Conservation (phyloP, 1,139 yeast species). For the Candida smagusa region DNA sequence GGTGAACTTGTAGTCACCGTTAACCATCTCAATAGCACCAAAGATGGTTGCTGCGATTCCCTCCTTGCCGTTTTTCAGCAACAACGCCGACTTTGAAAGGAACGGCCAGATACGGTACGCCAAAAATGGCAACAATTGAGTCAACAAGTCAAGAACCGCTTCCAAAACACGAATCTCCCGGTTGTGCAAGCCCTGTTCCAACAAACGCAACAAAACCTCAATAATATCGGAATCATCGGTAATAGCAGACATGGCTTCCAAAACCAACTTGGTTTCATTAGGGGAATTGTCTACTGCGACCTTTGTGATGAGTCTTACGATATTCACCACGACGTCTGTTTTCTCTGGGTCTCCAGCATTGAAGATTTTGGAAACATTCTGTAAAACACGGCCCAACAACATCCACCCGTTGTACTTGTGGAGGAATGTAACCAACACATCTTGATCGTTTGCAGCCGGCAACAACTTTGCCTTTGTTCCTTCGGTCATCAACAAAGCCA, state of each 20-base stretch:
- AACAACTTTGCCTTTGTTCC: conserved; percentile 72
- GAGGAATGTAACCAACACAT: conserved; percentile 64
- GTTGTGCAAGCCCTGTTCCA: conserved; percentile 65
- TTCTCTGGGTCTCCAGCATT: conserved; percentile 34
- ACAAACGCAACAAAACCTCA: conserved; percentile 60
- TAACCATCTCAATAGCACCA: conserved; percentile 71
- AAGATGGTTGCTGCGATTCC: conserved; percentile 62
- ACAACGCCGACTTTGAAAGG: conserved; percentile 60
- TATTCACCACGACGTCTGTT: conserved; percentile 40
- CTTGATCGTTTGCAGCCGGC: conserved; percentile 40
- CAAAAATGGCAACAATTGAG: conserved; percentile 44
- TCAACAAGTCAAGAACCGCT: conserved; percentile 49
- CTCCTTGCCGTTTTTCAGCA: conserved; percentile 66
- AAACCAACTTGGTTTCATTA: conserved; percentile 39
- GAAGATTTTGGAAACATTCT: conserved; percentile 50
- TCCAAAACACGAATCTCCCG: conserved; percentile 49
- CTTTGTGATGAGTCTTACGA: conserved; percentile 49
- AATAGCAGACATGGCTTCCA: conserved; percentile 57
- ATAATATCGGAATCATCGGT: conserved; percentile 67
- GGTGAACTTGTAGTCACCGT: conserved; percentile 66
- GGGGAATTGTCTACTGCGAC: conserved; percentile 44
- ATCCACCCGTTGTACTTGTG: conserved; percentile 86
- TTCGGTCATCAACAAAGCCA: conserved; percentile 41
- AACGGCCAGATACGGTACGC: conserved; percentile 80
- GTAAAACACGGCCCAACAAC: conserved; percentile 71